phyloP scores from a whole-genome alignment of 169 alveolate genomes.

The Plasmodium reichenowi region DNA sequence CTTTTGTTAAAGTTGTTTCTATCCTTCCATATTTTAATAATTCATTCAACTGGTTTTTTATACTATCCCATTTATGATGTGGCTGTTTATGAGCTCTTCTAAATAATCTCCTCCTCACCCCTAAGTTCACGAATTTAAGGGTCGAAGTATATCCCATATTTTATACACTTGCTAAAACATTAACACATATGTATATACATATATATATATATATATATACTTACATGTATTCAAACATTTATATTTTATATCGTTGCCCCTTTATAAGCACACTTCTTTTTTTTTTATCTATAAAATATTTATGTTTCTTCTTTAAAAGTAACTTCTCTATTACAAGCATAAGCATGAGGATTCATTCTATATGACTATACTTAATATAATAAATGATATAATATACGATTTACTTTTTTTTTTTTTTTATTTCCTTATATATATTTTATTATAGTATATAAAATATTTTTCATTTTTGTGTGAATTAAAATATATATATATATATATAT shows the following conservation, averaged over 20 bases:
- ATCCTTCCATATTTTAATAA: conserved; percentile 87
- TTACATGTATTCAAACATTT: neutral
- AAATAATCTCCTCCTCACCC: conserved; percentile 84
- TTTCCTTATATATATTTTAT: too few species aligned
- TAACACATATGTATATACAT: neutral
- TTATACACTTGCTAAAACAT: neutral
- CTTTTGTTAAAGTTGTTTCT: conserved; percentile 88
- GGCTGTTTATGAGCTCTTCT: conserved; percentile 88
- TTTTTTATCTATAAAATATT: neutral
- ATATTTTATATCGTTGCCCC: neutral
- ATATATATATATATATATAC: neutral
- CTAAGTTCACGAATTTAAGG: conserved; percentile 85
- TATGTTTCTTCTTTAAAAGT: neutral
- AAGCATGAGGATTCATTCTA: too few species aligned
- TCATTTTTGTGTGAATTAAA: too few species aligned
- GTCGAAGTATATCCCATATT: conserved; percentile 88
- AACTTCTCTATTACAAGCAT: too few species aligned
- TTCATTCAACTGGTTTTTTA: conserved; percentile 87
- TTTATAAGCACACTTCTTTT: neutral
- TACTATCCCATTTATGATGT: conserved; percentile 89
- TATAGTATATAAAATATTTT: too few species aligned
- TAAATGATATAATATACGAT: too few species aligned
- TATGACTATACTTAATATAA: too few species aligned
- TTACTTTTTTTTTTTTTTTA: too few species aligned
- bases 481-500: too few species aligned